These are phyloP conservation scores for Hypoxylon crocopeplum DNA, from an alignment of 495 filamentous ascomycete species.

Conservation along the genomic window DNA sequence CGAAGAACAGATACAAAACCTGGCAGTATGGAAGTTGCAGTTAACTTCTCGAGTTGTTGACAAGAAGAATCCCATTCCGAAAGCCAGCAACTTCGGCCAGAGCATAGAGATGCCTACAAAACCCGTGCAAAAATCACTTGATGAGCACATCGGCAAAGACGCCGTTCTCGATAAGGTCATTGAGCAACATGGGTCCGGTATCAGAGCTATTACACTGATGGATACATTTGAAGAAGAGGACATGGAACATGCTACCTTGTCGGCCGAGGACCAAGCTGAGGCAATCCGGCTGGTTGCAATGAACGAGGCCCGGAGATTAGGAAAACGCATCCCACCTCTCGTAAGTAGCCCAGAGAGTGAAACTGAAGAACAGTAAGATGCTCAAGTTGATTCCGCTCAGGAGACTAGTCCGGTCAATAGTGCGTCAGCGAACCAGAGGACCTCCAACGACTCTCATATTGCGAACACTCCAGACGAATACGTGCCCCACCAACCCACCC, in stretches of 20 bases:
- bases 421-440: too few species aligned
- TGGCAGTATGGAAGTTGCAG: constrained; percentile 79
- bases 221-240: constrained; percentile 57
- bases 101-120: constrained; percentile 65
- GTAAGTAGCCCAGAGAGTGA: background rate
- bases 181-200: constrained; percentile 22
- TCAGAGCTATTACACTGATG: constrained; percentile 47
- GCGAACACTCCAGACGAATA: too few species aligned
- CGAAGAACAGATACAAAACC: constrained; percentile 74
- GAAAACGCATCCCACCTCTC: background rate
- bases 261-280: constrained; percentile 44
- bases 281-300: constrained; percentile 35
- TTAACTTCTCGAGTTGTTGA: constrained; percentile 82
- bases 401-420: background rate
- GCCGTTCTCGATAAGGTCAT: constrained; percentile 74
- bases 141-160: constrained; percentile 67
- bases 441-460: too few species aligned
- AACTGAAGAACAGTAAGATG: background rate
- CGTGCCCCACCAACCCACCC: too few species aligned
- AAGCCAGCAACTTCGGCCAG: constrained; percentile 56
- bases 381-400: background rate
- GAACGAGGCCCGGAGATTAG: constrained; percentile 34
- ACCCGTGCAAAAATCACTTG: constrained; percentile 59
- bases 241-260: constrained; percentile 40
- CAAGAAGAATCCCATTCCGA: constrained; percentile 72